Percentiles rank a stretch among this genome's conserved stretches.
Conservation (phyloP, 192 early-diverging fungal species). For the Funneliformis geosporum region DNA sequence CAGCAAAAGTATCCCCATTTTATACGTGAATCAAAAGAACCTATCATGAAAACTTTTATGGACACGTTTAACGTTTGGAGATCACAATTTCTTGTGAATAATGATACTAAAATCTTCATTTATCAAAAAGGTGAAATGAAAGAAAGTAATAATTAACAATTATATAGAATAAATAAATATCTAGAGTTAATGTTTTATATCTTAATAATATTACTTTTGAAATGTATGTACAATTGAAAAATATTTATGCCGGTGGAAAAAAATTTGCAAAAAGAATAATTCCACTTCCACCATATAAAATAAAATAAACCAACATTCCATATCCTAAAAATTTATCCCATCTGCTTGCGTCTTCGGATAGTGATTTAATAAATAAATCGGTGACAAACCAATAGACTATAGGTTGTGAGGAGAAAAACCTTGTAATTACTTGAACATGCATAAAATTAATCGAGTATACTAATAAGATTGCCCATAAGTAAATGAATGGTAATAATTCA, state of each 20-base stretch:
- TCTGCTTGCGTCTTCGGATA: background rate
- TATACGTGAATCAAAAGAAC: constrained; percentile 23
- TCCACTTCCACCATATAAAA: constrained; percentile 74
- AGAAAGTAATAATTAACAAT: background rate
- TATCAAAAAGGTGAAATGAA: constrained; percentile 6
- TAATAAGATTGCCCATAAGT: constrained; percentile 69
- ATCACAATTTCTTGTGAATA: background rate
- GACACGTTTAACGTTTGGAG: background rate
- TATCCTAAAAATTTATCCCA: constrained; percentile 20
- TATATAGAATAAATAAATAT: background rate
- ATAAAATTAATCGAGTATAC: constrained; percentile 66
- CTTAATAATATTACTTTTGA: too few species aligned
- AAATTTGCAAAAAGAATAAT: constrained; percentile 85
- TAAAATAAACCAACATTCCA: constrained; percentile 55
- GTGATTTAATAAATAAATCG: constrained; percentile 44
- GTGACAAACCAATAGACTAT: constrained; percentile 80
- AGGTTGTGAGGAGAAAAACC: constrained; percentile 82
- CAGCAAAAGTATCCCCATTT: constrained; percentile 2
- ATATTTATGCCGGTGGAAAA: constrained; percentile 75
- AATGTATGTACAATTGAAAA: too few species aligned
- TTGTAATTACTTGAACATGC: constrained; percentile 90
- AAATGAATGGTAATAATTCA: constrained; percentile 53
- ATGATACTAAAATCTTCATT: constrained; percentile 11
- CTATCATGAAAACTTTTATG: constrained; percentile 15
- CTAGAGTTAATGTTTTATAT: too few species aligned